Percentiles rank a stretch among this genome's conserved stretches.
These are phyloP conservation scores for Oryza brachyantha DNA, from an alignment of 176 grass and related monocot species.

Conservation along the genomic window DNA sequence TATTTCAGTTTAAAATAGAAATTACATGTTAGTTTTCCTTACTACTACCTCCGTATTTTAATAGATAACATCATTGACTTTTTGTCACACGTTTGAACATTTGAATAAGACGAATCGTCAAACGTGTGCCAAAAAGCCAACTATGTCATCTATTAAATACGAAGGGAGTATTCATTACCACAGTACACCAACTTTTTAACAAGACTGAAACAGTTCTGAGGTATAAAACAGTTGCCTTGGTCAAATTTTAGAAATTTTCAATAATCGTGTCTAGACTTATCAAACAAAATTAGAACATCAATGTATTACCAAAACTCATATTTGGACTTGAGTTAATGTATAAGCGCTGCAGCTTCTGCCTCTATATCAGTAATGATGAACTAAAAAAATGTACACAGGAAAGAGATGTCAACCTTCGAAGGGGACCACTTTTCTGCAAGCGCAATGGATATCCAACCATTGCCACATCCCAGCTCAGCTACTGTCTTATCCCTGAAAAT, in stretches of 20 bases:
- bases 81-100: too few species aligned
- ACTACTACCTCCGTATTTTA: too few species aligned
- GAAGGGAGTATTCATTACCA: background rate
- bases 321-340: conserved; percentile 7
- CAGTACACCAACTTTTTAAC: background rate
- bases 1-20: background rate
- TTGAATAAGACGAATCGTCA: too few species aligned
- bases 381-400: background rate
- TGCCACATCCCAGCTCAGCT: conserved; percentile 85
- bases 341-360: background rate
- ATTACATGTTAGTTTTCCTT: background rate
- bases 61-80: too few species aligned
- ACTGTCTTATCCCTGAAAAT: conserved; percentile 88
- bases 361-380: background rate
- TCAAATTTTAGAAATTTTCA: background rate
- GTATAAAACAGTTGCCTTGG: background rate
- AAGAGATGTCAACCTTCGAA: conserved; percentile 56
- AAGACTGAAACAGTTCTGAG: background rate
- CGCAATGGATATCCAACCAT: conserved; percentile 99
- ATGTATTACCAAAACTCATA: background rate
- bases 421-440: conserved; percentile 91
- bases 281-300: background rate
- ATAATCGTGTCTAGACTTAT: background rate
- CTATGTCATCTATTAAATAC: too few species aligned
- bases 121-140: too few species aligned